Conservation (phyloP, 2,329 filamentous ascomycete genomes). For the Westerdykella ornata region DNA sequence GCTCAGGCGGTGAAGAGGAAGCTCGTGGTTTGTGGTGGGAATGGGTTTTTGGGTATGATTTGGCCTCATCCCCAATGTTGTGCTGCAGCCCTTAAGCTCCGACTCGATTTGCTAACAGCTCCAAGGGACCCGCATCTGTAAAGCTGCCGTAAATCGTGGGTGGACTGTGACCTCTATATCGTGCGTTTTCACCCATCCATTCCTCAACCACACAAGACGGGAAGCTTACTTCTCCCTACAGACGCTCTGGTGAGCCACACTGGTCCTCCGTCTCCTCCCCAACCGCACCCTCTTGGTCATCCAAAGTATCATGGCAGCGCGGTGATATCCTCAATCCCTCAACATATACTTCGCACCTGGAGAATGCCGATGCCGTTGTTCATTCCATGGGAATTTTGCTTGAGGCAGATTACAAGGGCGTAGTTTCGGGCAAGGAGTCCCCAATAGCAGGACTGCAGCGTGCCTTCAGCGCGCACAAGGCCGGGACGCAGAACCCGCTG, state of each 20-base stretch:
- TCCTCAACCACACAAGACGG: conserved; percentile 1
- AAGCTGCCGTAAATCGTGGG: conserved; percentile 72
- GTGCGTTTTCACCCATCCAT: conserved; percentile 43
- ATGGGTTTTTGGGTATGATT: conserved; percentile 74
- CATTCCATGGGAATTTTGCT: conserved; percentile 95
- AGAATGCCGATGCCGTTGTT: conserved; percentile 74
- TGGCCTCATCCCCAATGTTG: too few relatives aligned
- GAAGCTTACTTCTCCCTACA: conserved; percentile 33
- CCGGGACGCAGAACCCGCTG: conserved; percentile 62
- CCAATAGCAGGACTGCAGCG: conserved; percentile 70
- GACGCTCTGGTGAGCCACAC: conserved; percentile 80
- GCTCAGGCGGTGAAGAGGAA: conserved; percentile 61
- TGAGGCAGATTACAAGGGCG: conserved; percentile 95
- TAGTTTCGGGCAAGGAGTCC: conserved; percentile 75
- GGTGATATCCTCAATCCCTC: conserved; percentile 79
- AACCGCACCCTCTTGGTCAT: conserved; percentile 70
- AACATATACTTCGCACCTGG: conserved; percentile 70
- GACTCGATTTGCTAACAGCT: conserved; percentile 3
- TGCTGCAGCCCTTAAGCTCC: conserved; percentile 26
- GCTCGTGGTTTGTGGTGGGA: conserved; percentile 87
- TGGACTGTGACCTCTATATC: conserved; percentile 93
- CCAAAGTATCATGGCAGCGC: conserved; percentile 76
- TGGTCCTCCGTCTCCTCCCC: conserved; percentile 74
- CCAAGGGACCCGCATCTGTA: conserved; percentile 73
- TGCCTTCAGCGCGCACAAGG: conserved; percentile 64